Conservation (phyloP, 306 rosid species). For the Quercus berberidifolia region DNA sequence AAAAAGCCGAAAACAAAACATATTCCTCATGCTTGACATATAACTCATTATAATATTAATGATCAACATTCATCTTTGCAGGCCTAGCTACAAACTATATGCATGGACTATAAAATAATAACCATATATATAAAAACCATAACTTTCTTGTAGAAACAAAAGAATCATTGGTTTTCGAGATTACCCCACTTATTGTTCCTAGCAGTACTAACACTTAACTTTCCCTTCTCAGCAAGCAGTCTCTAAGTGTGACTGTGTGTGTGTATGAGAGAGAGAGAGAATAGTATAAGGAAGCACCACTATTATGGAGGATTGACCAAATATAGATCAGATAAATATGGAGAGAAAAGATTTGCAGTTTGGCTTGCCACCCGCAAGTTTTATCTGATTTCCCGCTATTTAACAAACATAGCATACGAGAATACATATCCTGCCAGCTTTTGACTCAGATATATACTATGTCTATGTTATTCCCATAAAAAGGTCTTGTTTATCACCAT, state of each 20-base stretch:
- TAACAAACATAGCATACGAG: constrained; percentile 15
- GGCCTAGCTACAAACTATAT: constrained; percentile 24
- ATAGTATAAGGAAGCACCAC: background rate
- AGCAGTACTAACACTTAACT: constrained; percentile 22
- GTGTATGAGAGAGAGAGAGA: background rate
- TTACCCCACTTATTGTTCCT: constrained; percentile 26
- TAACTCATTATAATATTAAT: constrained; percentile 9
- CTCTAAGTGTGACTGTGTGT: background rate
- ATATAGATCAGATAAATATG: constrained; percentile 22
- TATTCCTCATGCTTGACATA: constrained; percentile 19
- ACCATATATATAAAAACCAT: background rate
- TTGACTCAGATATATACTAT: constrained; percentile 29
- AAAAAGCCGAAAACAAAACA: constrained; percentile 28
- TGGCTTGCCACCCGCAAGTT: constrained; percentile 14
- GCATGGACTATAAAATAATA: constrained; percentile 1
- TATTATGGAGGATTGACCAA: constrained; percentile 34
- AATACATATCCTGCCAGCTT: constrained; percentile 19
- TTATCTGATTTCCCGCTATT: constrained; percentile 41
- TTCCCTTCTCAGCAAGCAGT: constrained; percentile 23
- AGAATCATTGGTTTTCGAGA: constrained; percentile 49
- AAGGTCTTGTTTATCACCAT: background rate
- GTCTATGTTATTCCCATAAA: constrained; percentile 29
- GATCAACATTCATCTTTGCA: constrained; percentile 33
- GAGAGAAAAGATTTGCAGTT: background rate
- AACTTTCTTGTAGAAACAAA: constrained; percentile 31